Evolutionary conservation across 352 stramenopile genomes (phyloP).

Genomic region (Globisporangium megalacanthum): DNA sequence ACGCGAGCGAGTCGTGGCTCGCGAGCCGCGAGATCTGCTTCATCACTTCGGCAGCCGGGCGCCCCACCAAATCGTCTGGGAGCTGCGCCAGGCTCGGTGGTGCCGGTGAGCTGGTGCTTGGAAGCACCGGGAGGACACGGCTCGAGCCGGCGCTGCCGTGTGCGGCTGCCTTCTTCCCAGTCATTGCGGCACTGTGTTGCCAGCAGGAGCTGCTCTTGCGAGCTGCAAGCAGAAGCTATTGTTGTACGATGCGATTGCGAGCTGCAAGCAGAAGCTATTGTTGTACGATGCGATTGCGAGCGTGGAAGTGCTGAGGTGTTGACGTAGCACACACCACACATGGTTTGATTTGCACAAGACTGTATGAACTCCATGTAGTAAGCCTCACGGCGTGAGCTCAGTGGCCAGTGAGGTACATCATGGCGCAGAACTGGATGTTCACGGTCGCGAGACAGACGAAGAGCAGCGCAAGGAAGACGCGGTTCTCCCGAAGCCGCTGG

Average conservation of each 20-base stretch:
- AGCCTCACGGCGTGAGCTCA: not conserved
- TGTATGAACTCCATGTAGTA: too few species aligned
- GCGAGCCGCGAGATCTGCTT: not conserved
- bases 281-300: too few species aligned
- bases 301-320: too few species aligned
- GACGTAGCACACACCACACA: too few species aligned
- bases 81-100: not conserved
- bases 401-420: slow-evolving; percentile 6
- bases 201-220: too few species aligned
- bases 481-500: slow-evolving; percentile 1
- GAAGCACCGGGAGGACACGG: not conserved
- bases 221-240: too few species aligned
- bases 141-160: not conserved
- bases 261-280: too few species aligned
- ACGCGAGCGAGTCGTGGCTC: slow-evolving; percentile 3
- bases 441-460: slow-evolving; percentile 4
- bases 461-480: slow-evolving; percentile 5
- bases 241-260: too few species aligned
- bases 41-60: not conserved
- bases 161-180: too few species aligned
- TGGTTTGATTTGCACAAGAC: too few species aligned
- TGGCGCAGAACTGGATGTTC: slow-evolving; percentile 12
- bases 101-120: not conserved
- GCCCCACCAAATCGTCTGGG: not conserved
- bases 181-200: too few species aligned